Base-by-base conservation (phyloP, 2,329 filamentous ascomycete species). In the Venturia pyrina region DNA sequence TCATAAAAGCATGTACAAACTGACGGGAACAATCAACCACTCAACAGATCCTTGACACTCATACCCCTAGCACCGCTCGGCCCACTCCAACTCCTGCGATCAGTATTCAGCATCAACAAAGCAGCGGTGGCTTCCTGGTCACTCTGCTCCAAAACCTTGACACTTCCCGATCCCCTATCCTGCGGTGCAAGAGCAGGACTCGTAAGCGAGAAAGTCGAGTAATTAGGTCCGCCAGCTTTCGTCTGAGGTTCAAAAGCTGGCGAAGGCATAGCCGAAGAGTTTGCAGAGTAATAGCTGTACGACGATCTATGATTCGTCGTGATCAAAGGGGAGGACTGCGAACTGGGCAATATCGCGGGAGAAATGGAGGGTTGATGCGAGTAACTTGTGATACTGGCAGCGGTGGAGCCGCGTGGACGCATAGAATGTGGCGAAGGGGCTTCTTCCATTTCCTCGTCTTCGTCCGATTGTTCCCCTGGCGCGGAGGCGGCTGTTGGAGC, bases 31-130 rank as follows among this genome's bases (percentile, higher is more conserved):
- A 21, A 59, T 62, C 60, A 65, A 15, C 66, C 48, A 63, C 66
- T 68, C 56, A 68, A 43, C 61, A 68, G 46, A 64, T 68, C 67
- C 56, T 46, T 68, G 1, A 68, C 67, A 57, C 66, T 68, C 67
- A 68, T 67, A 2, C 66, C 50, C 19, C 66, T 17, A 21, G 11
- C 41, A n/a, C 65, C 63, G 46, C 66, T 66, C 34, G 68, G 65
- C 63, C 66, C 70, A 67, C 69, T 72, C 78, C 79, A 80, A 65
- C 72, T 77, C 44, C 90, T 82, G 50, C 90, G 84, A 74, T 95
- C 91, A 65, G 82, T 86, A 70, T 93, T 96, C 67, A 97, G 79
- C 92, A 96, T 96, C 74, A 96, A 77, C 70, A 96, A 75, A 3
- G 92, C 93, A 15, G 91, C 88, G 8, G 91, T 95, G 0, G 91